Percentiles rank a stretch among this genome's conserved stretches.
Evolutionary conservation across 768 basidiomycete species (phyloP).

Genomic region (Mycena olivaceomarginata): DNA sequence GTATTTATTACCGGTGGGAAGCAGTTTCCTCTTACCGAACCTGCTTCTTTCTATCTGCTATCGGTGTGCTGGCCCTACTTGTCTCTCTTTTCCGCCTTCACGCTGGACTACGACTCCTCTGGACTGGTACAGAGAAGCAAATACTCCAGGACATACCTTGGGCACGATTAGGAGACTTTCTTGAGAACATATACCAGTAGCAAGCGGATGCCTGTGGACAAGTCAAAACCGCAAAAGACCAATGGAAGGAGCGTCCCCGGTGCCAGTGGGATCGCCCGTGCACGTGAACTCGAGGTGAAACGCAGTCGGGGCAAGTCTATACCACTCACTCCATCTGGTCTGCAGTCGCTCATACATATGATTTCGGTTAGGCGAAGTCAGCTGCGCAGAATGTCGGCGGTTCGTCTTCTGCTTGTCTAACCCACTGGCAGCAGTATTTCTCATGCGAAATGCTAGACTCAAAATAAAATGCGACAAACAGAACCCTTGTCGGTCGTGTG

Average conservation of each 20-base stretch:
- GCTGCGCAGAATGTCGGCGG: constrained; percentile 87
- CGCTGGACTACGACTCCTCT: neutral
- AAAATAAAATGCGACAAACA: constrained; percentile 1
- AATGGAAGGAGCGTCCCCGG: constrained; percentile 57
- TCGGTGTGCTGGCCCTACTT: neutral
- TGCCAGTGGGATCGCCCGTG: constrained; percentile 57
- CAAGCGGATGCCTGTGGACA: constrained; percentile 72
- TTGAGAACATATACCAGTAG: neutral
- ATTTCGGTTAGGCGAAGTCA: constrained; percentile 67
- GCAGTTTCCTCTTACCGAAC: neutral
- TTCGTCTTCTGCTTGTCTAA: constrained; percentile 68
- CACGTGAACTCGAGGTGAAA: constrained; percentile 84
- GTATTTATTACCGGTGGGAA: constrained; percentile 1
- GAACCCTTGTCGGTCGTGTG: neutral
- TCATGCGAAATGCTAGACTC: neutral
- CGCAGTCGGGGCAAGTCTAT: constrained; percentile 75
- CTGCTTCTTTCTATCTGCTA: constrained; percentile 27
- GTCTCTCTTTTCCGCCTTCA: neutral
- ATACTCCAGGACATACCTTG: neutral
- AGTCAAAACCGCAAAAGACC: constrained; percentile 61
- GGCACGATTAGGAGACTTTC: neutral
- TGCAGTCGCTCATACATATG: constrained; percentile 24
- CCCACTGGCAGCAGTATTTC: neutral
- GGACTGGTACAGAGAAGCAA: neutral
- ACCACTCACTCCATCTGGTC: constrained; percentile 7